Percentiles rank a stretch among this genome's conserved stretches.
phyloP scores from a whole-genome alignment of 208 protist genomes.

The Trypanosoma grayi region DNA sequence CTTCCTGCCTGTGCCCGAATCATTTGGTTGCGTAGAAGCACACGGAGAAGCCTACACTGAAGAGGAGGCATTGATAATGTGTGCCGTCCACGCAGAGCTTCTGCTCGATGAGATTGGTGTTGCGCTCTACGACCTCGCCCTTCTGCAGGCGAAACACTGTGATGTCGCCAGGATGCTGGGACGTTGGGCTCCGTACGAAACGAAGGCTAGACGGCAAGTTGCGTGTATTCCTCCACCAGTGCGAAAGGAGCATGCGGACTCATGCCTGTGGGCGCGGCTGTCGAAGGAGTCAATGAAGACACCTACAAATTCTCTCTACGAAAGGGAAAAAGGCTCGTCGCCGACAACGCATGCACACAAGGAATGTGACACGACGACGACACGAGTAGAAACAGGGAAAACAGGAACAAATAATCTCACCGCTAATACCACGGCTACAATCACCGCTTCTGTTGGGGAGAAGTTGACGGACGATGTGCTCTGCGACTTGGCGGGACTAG shows the following conservation, averaged over 20 bases:
- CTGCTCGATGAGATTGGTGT: constrained; percentile 75
- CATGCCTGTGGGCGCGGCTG: constrained; percentile 52
- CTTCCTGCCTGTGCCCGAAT: constrained; percentile 26
- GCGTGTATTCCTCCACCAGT: constrained; percentile 59
- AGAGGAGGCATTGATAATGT: constrained; percentile 67
- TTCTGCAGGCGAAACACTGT: constrained; percentile 73
- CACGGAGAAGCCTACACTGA: constrained; percentile 69
- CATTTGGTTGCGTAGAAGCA: constrained; percentile 33
- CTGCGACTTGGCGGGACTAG: constrained; percentile 57
- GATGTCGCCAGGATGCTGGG: constrained; percentile 69
- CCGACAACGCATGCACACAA: background rate
- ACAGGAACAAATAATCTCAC: background rate
- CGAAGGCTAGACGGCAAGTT: background rate
- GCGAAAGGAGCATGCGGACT: constrained; percentile 54
- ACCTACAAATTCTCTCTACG: background rate
- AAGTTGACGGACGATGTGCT: constrained; percentile 59
- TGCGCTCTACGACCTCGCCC: constrained; percentile 63
- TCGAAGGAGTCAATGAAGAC: constrained; percentile 15
- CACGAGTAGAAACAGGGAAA: background rate
- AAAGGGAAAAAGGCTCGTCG: background rate
- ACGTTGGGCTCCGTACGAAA: constrained; percentile 54
- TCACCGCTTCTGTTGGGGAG: background rate
- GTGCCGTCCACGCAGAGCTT: constrained; percentile 79
- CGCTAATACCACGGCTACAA: no score
- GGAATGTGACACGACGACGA: background rate